Evolutionary conservation across 2,329 filamentous ascomycete species (phyloP).

Genomic region (Cladophialophora psammophila): DNA sequence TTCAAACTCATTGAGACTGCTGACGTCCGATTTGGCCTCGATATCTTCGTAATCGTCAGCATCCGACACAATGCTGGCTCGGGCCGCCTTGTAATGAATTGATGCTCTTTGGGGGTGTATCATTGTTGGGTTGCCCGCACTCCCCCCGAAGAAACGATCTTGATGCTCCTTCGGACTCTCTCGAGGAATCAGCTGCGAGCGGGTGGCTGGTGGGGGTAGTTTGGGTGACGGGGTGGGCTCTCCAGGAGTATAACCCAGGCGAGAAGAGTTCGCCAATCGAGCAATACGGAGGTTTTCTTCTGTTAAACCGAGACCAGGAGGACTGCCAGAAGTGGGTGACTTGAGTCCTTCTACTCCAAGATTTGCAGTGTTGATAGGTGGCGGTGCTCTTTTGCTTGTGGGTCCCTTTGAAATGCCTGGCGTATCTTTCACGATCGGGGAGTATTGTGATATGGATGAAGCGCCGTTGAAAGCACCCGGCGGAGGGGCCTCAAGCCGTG

Average conservation of each 20-base stretch:
- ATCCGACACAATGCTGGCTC: slow-evolving; percentile 34
- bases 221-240: slow-evolving; percentile 37
- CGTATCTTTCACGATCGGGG: slow-evolving; percentile 39
- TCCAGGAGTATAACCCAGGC: slow-evolving; percentile 31
- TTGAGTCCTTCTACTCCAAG: slow-evolving; percentile 4
- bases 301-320: slow-evolving; percentile 27
- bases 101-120: slow-evolving; percentile 6
- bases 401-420: slow-evolving; percentile 13
- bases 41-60: slow-evolving; percentile 40
- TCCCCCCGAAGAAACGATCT: slow-evolving; percentile 26
- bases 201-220: slow-evolving; percentile 38
- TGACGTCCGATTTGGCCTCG: slow-evolving; percentile 40
- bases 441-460: slow-evolving; percentile 41
- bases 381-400: slow-evolving; percentile 23
- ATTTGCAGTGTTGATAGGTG: slow-evolving; percentile 33
- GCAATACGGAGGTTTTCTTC: slow-evolving; percentile 40
- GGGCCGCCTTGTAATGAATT: slow-evolving; percentile 11
- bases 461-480: slow-evolving; percentile 40
- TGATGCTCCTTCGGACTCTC: slow-evolving; percentile 26
- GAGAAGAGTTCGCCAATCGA: slow-evolving; percentile 36
- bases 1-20: slow-evolving; percentile 40
- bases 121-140: slow-evolving; percentile 3
- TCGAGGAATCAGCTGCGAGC: slow-evolving; percentile 37
- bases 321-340: slow-evolving; percentile 23
- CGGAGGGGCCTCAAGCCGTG: slow-evolving; percentile 34